These are phyloP conservation scores for Aeschynomene evenia DNA, from an alignment of 306 rosid genomes.

Conservation along the genomic window DNA sequence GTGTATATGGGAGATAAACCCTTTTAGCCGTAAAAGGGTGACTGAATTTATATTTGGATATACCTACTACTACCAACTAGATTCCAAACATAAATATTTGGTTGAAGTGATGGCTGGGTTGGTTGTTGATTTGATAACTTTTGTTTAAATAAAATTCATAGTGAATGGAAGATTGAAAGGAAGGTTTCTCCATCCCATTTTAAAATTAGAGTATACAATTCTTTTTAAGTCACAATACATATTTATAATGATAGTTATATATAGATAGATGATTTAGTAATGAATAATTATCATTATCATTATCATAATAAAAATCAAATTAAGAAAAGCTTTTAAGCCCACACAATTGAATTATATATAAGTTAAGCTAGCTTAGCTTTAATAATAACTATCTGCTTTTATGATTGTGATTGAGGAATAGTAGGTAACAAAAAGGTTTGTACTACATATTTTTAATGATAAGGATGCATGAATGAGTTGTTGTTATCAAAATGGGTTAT, in stretches of 20 bases:
- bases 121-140: conserved; percentile 19
- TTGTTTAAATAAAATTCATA: neutral
- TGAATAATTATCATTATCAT: too few relatives aligned
- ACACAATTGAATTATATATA: neutral
- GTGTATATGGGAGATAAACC: too few relatives aligned
- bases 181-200: neutral
- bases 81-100: conserved; percentile 26
- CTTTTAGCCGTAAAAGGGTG: neutral
- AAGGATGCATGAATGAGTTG: conserved; percentile 43
- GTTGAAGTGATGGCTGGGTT: conserved; percentile 24
- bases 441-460: neutral
- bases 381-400: neutral
- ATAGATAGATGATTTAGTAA: neutral
- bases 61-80: conserved; percentile 39
- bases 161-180: neutral
- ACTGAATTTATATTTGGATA: neutral
- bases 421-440: conserved; percentile 27
- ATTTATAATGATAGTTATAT: neutral
- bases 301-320: neutral
- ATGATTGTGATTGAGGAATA: neutral
- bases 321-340: neutral
- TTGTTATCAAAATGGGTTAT: conserved; percentile 7
- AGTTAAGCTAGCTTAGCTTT: neutral
- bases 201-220: neutral
- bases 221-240: neutral